Percentiles rank a stretch among this genome's conserved stretches.
Evolutionary conservation across 2,329 filamentous ascomycete genomes (phyloP).

Genomic region (Penicillium sp.): DNA sequence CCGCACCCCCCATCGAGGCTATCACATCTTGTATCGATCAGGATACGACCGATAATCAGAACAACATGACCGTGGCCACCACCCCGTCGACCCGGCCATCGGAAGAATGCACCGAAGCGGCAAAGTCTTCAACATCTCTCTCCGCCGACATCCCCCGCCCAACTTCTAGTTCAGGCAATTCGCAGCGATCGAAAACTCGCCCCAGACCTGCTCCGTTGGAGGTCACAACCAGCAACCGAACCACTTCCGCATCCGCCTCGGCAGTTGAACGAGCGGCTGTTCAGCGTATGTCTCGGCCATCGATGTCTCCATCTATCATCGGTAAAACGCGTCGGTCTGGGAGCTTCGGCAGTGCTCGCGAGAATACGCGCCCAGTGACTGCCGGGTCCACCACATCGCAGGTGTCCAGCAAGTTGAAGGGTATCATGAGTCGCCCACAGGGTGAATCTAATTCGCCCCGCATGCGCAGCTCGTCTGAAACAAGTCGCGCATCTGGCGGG

Average conservation of each 20-base stretch:
- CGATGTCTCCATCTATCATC: conserved; percentile 25
- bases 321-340: conserved; percentile 38
- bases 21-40: conserved; percentile 17
- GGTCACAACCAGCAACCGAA: conserved; percentile 24
- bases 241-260: conserved; percentile 19
- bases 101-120: background rate
- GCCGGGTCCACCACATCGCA: conserved; percentile 42
- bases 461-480: conserved; percentile 39
- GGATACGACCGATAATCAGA: conserved; percentile 13
- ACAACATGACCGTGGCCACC: conserved; percentile 16
- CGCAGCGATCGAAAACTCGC: conserved; percentile 28
- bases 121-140: background rate
- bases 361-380: conserved; percentile 38
- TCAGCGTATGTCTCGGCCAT: conserved; percentile 39
- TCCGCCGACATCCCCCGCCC: conserved; percentile 19
- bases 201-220: conserved; percentile 27
- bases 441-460: conserved; percentile 30
- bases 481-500: conserved; percentile 29
- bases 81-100: conserved; percentile 1
- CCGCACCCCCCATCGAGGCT: conserved; percentile 21
- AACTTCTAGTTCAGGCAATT: conserved; percentile 31
- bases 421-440: conserved; percentile 38
- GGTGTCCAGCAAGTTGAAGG: conserved; percentile 44
- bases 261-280: conserved; percentile 40
- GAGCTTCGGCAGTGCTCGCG: conserved; percentile 39